These are phyloP conservation scores for Zygosaccharomyces siamensis DNA, from an alignment of 805 yeast genomes.

Conservation along the genomic window DNA sequence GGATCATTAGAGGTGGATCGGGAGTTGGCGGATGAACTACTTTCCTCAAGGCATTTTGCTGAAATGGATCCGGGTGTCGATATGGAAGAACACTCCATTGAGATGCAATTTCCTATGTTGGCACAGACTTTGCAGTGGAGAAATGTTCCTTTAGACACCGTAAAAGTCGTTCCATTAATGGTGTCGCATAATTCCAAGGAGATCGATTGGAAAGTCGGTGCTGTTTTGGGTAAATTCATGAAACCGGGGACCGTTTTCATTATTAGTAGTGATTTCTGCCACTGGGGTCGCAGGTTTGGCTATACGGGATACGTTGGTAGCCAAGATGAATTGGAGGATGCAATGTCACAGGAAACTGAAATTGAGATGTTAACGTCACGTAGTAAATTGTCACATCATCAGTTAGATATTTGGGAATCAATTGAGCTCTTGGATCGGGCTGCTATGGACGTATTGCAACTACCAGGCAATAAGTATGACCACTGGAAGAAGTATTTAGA, in stretches of 20 bases:
- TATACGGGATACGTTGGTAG: conserved; percentile 47
- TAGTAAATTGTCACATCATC: conserved; percentile 27
- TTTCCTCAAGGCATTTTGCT: conserved; percentile 36
- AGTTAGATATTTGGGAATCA: conserved; percentile 57
- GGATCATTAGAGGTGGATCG: conserved; percentile 70
- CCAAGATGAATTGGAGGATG: conserved; percentile 24
- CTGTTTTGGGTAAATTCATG: conserved; percentile 53
- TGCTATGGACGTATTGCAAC: conserved; percentile 54
- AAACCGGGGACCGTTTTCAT: conserved; percentile 58
- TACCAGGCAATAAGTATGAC: conserved; percentile 43
- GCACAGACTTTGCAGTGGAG: conserved; percentile 51
- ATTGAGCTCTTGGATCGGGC: conserved; percentile 67
- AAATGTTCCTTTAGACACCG: conserved; percentile 34
- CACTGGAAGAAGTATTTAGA: conserved; percentile 65
- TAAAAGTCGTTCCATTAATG: conserved; percentile 69
- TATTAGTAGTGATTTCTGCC: conserved; percentile 89
- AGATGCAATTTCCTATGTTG: conserved; percentile 78
- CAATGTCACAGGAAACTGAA: conserved; percentile 34
- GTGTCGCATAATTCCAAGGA: conserved; percentile 55
- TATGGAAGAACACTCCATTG: conserved; percentile 86
- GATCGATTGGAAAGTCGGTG: conserved; percentile 44
- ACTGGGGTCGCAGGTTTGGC: conserved; percentile 76
- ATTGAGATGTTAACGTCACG: conserved; percentile 29
- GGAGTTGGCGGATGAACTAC: conserved; percentile 24
- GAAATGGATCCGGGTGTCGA: conserved; percentile 59